Evolutionary conservation across 148 eudicot genomes (phyloP).

Genomic region (Chenopodium album): DNA sequence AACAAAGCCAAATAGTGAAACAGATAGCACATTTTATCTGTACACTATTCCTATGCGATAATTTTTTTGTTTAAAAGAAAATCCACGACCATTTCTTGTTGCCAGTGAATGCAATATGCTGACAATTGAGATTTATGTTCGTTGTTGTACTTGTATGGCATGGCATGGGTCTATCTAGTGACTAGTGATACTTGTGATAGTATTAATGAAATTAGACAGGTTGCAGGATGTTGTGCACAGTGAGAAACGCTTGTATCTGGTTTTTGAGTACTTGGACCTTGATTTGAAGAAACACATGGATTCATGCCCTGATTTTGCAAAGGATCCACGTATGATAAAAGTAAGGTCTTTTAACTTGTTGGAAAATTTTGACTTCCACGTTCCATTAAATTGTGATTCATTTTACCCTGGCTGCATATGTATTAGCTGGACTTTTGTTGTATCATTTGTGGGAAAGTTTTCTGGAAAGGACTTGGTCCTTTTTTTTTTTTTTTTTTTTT

Average conservation of each 20-base stretch:
- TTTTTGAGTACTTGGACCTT: conserved; percentile 94
- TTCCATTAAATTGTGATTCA: not conserved
- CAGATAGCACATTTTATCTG: no score
- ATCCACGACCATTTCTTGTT: not conserved
- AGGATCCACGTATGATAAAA: conserved; percentile 79
- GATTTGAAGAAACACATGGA: conserved; percentile 99
- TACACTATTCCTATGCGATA: not conserved
- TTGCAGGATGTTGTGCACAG: conserved; percentile 95
- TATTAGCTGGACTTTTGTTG: not conserved
- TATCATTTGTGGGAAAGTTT: not conserved
- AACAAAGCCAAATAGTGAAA: not conserved
- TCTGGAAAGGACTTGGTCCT: not conserved
- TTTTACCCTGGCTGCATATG: not conserved
- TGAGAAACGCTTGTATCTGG: conserved; percentile 90
- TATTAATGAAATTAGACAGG: conserved; percentile 40
- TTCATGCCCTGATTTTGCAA: conserved; percentile 79
- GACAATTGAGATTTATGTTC: not conserved
- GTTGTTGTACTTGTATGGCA: not conserved
- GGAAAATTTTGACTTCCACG: conserved; percentile 5
- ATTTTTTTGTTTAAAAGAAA: no score
- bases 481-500: not conserved
- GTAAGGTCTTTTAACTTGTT: conserved; percentile 40
- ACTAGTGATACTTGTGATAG: not conserved
- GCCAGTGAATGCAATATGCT: no score
- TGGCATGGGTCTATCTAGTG: conserved; percentile 12